phyloP scores from a whole-genome alignment of 2,329 filamentous ascomycete species.

The Bipolaris cookei region DNA sequence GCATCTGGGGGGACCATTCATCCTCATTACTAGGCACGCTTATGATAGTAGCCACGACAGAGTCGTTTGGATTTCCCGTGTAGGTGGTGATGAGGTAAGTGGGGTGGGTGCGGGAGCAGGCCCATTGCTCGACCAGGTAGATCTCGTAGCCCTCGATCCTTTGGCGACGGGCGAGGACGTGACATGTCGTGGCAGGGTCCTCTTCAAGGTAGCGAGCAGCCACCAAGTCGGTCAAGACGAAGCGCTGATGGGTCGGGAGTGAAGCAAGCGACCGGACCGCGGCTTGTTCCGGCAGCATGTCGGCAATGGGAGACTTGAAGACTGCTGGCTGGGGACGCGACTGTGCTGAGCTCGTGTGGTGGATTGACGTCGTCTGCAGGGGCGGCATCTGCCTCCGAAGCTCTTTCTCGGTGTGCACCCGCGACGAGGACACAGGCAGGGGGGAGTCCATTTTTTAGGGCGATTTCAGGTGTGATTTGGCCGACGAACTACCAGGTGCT shows the following conservation, averaged over 20 bases:
- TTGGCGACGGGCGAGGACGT: slow-evolving; percentile 72
- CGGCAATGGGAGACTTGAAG: slow-evolving; percentile 19
- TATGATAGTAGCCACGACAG: slow-evolving; percentile 78
- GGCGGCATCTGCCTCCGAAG: slow-evolving; percentile 37
- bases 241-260: slow-evolving; percentile 57
- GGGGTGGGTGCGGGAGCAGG: slow-evolving; percentile 86
- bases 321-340: slow-evolving; percentile 18
- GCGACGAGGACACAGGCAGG: slow-evolving; percentile 25
- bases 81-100: slow-evolving; percentile 93
- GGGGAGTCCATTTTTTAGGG: slow-evolving; percentile 28
- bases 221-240: slow-evolving; percentile 70
- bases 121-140: slow-evolving; percentile 97
- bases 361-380: slow-evolving; percentile 31
- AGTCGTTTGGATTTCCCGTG: slow-evolving; percentile 82
- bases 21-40: slow-evolving; percentile 80
- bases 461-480: slow-evolving; percentile 2
- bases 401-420: slow-evolving; percentile 35
- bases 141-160: slow-evolving; percentile 84
- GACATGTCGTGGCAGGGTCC: slow-evolving; percentile 69
- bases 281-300: slow-evolving; percentile 22
- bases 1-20: slow-evolving; percentile 78
- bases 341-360: slow-evolving; percentile 24
- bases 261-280: slow-evolving; percentile 25
- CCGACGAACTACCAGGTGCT: slow-evolving; percentile 12
- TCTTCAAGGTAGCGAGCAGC: slow-evolving; percentile 79